Conservation (phyloP, 176 grass and related monocot genomes). For the Puya raimondii region DNA sequence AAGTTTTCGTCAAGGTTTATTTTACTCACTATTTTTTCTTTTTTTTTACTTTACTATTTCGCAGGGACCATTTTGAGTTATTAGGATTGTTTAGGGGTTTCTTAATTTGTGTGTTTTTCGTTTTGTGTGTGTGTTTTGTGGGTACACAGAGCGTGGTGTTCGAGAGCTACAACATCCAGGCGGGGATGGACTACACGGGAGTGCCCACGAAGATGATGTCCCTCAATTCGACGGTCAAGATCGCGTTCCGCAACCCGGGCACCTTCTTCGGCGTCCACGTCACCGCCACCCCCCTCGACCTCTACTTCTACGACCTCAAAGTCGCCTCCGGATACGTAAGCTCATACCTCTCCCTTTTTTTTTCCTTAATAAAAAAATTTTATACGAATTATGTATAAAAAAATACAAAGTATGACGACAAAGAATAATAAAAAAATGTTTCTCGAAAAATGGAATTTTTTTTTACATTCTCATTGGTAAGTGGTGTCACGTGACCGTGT, state of each 20-base stretch:
- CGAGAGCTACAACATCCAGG: constrained; percentile 90
- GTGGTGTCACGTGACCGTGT: background rate
- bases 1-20: constrained; percentile 66
- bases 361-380: too few relatives aligned
- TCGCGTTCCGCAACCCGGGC: constrained; percentile 76
- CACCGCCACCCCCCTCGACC: constrained; percentile 56
- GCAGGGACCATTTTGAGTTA: background rate
- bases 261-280: constrained; percentile 98
- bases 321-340: constrained; percentile 77
- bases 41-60: background rate
- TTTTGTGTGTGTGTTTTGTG: background rate
- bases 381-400: too few relatives aligned
- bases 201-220: constrained; percentile 97
- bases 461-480: background rate
- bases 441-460: too few relatives aligned
- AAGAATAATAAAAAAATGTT: background rate
- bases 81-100: too few relatives aligned
- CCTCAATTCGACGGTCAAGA: constrained; percentile 75
- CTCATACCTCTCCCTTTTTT: background rate
- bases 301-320: constrained; percentile 79
- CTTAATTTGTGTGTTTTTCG: background rate
- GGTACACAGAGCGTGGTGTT: constrained; percentile 69
- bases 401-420: background rate
- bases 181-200: constrained; percentile 88
- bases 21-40: background rate